Conservation (phyloP, 163 green algal genomes). For the Scenedesmus sp. region DNA sequence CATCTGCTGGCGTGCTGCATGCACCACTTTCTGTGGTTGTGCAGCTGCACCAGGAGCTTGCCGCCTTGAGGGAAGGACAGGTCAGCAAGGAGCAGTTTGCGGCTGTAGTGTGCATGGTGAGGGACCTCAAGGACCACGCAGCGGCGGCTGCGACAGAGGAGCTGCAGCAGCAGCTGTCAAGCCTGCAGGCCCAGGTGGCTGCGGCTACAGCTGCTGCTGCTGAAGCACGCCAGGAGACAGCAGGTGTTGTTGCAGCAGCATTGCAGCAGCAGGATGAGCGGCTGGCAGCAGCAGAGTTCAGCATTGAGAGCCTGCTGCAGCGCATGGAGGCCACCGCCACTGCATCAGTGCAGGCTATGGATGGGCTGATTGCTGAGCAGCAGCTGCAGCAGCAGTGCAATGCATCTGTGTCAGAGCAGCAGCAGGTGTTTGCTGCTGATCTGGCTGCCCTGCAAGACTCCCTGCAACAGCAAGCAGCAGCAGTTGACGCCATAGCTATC, state of each 20-base stretch:
- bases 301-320: slow-evolving; percentile 2
- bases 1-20: slow-evolving; percentile 29
- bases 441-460: not conserved
- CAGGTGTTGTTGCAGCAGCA: not conserved
- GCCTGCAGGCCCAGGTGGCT: slow-evolving; percentile 1
- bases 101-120: slow-evolving; percentile 24
- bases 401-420: not conserved
- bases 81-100: slow-evolving; percentile 49
- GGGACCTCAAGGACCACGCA: slow-evolving; percentile 19
- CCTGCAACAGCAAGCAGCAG: not conserved
- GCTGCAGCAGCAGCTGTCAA: not conserved
- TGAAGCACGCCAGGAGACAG: slow-evolving; percentile 1
- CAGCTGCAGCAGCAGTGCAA: slow-evolving; percentile 6
- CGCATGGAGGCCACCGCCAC: not conserved
- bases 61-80: not conserved
- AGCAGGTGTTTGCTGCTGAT: not conserved
- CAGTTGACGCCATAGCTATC: not conserved
- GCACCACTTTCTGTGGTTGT: slow-evolving; percentile 34
- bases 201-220: slow-evolving; percentile 15
- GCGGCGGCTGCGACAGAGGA: not conserved
- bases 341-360: not conserved
- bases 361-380: not conserved
- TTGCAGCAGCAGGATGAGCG: slow-evolving; percentile 21
- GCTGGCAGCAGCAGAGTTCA: not conserved
- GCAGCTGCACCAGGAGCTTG: slow-evolving; percentile 47